Evolutionary conservation across 768 basidiomycete species (phyloP), one percentile per base, ranked within the genome.

Genomic region (Crepidotus variabilis): DNA sequence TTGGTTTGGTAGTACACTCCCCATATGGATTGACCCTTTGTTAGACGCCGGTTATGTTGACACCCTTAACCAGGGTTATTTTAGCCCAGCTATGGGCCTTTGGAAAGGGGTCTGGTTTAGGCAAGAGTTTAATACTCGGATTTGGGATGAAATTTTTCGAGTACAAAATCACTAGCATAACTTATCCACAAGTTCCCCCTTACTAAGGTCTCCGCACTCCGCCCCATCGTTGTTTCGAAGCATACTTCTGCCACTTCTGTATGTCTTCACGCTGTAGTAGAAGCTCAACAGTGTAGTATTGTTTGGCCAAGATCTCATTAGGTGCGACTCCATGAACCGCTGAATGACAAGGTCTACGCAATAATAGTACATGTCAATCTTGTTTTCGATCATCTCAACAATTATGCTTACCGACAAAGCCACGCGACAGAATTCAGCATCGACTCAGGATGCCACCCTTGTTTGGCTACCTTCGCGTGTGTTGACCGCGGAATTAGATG

Each of bases 391-490:
- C 10, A 18, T 18, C 20, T 4, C 24, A 45, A 45, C 6, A 18
- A 20, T 14, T 2, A 24, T 6, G 45, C 32, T 50, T 43, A 54
- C 78, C 82, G 66, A 63, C 83, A 86, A 21, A 85, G 68, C 83
- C 82, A 85, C 16, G 83, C 84, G 8, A 85, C 82, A 5, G 79
- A 78, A 57, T 81, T 81, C 24, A 85, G 51, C 76, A 79, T 76
- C 33, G 68, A 63, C 62, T 79, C 75, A 0, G 75, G 66, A 63
- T 85, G 83, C 83, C 83, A 83, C 48, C 75, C 77, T 65, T 77
- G 78, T 72, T 82, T 84, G 39, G 79, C 60, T n/a, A 71, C 81
- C 64, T 82, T 85, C 1, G 72, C 68, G 57, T 86, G 83, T 16
- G 69, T 74, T 20, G 78, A 77, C 23, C 79, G 74, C 1, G 83